Base-by-base conservation (phyloP, 805 yeast genomes). In the Saturnispora hagleri region DNA sequence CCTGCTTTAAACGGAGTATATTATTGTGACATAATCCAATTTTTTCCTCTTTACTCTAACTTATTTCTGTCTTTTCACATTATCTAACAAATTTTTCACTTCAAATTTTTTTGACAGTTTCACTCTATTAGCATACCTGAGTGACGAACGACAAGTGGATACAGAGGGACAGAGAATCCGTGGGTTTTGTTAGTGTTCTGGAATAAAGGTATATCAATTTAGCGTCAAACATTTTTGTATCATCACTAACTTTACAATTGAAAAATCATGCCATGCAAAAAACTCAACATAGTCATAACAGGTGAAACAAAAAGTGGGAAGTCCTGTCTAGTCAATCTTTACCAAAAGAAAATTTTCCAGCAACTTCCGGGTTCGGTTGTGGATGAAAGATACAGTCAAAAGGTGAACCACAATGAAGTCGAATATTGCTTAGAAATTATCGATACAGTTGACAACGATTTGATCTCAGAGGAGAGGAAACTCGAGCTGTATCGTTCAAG, bases 391-490 rank as follows among this genome's bases (percentile, higher is more conserved):
- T 68, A 62, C 52, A 50, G 35, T 13, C 57, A 59, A 28, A 42
- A 43, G 6, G 44, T 56, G 5, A 34, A 62, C 38, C 65, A 73
- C 26, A 74, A 74, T 52, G 69, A 63, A 27, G 70, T 69, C 55
- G 68, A 62, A 48, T 69, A 66, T 18, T 50, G 59, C 5, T 60
- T 78, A 58, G 79, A 77, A 53, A 71, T 79, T 50, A 71, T 90
- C 55, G 99, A 93, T 63, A 89, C 97, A 3, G 96, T 96, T 1
- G 98, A 97, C 44, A 84, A 84, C 55, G 96, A 75, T 57, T 78
- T 74, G 55, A 73, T 73, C 56, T 70, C 55, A 13, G 59, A 58
- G 3, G 41, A 46, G 4, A 51, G 41, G 10, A 57, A 59, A 40
- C 54, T 51, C 18, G 18, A 17, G 10, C 45, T 62, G 27, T 55